Base-by-base conservation (phyloP, 805 yeast genomes). In the Wickerhamomyces mucosus region DNA sequence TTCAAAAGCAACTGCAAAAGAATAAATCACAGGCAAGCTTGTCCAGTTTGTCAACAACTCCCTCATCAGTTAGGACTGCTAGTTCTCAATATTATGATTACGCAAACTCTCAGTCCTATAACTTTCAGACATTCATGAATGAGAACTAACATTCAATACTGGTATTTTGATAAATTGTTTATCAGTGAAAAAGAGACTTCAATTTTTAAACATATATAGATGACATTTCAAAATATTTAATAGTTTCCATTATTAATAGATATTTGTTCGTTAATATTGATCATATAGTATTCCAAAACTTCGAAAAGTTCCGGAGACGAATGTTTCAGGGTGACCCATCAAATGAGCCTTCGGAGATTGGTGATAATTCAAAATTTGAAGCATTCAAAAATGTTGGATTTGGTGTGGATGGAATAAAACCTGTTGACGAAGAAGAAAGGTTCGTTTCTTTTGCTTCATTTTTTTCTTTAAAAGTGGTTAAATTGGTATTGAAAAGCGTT, bases 401-500 rank as follows among this genome's bases (percentile, higher is more conserved):
- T 6, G 55, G 55, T 1, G 40, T 17, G 1, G 39, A 37, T 26
- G 47, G 41, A 9, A 51, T 43, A 14, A 32, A 36, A 25, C 40
- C 45, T 8, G 51, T 48, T 1, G 53, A 48, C 10, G 31, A 20
- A 25, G 45, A 46, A 6, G 31, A 18, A 26, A 37, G 37, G 8
- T 32, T 27, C 18, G 32, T 31, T 10, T 37, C 33, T n/a, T 28
- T 13, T 18, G 11, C 20, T 4, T 19, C 21, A 8, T 8, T 19
- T 8, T 11, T 11, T 19, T 8, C 8, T 8, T 19, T 19, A 19
- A 8, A 19, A 19, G 21, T 11, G 11, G 21, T 8, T 8, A 19
- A 8, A 19, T 8, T 8, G 11, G 39, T 38, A 25, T 53, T 45
- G 38, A 61, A 61, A 20, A 61, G 46, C 0, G 67, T 62, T 0